Conservation (phyloP, 495 filamentous ascomycete genomes). For the Parachaetomium inaequale region DNA sequence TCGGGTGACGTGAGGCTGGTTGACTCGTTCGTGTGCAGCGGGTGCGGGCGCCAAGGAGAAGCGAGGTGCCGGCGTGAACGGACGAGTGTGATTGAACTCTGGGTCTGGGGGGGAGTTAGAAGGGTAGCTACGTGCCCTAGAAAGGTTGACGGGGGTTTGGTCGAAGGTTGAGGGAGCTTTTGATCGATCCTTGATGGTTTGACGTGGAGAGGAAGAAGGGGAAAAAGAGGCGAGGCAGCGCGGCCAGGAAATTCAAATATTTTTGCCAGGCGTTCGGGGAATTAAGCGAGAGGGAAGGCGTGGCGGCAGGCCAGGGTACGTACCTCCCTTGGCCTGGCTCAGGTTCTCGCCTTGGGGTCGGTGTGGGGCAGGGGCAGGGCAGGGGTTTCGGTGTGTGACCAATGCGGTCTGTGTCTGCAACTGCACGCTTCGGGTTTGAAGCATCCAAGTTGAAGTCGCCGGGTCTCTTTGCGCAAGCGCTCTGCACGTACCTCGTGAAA, state of each 20-base stretch:
- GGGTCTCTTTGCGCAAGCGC: neutral
- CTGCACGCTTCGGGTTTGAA: neutral
- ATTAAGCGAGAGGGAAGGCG: slow-evolving; percentile 37
- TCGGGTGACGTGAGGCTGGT: slow-evolving; percentile 31
- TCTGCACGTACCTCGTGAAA: neutral
- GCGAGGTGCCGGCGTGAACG: slow-evolving; percentile 39
- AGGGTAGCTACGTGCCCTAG: slow-evolving; percentile 94
- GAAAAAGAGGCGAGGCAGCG: slow-evolving; percentile 38
- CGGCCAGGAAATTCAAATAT: slow-evolving; percentile 47
- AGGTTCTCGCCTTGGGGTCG: slow-evolving; percentile 16
- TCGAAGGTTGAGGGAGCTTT: slow-evolving; percentile 40
- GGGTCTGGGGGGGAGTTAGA: slow-evolving; percentile 60
- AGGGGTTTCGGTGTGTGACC: neutral
- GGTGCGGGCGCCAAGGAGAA: slow-evolving; percentile 28
- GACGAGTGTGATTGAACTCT: slow-evolving; percentile 50
- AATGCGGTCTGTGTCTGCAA: neutral
- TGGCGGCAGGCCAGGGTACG: slow-evolving; percentile 30
- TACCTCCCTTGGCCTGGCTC: neutral
- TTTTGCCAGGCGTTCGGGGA: slow-evolving; percentile 42
- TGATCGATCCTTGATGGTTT: slow-evolving; percentile 46
- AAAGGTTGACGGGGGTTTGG: slow-evolving; percentile 46
- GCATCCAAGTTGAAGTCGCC: neutral
- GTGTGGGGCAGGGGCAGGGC: slow-evolving; percentile 23
- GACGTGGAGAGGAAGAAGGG: slow-evolving; percentile 42
- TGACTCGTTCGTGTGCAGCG: slow-evolving; percentile 32